Evolutionary conservation across 2,329 filamentous ascomycete genomes (phyloP).

Genomic region (Acrocalymma vagum): DNA sequence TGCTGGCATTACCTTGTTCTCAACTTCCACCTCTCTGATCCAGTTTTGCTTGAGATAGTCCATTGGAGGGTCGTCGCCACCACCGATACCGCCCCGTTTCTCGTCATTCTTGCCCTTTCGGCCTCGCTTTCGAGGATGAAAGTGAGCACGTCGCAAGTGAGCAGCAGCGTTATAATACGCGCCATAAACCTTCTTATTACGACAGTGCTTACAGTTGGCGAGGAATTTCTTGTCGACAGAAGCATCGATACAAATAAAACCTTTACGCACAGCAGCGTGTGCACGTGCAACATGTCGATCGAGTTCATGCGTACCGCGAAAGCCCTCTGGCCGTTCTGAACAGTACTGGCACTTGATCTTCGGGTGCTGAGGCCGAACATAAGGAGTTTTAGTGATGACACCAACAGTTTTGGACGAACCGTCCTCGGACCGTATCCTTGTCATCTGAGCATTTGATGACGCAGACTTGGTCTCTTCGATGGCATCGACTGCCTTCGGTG

Average conservation of each 20-base stretch:
- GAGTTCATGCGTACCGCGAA: conserved; percentile 84
- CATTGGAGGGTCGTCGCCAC: conserved; percentile 69
- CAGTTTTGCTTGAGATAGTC: conserved; percentile 66
- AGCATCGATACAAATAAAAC: conserved; percentile 70
- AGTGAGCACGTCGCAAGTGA: conserved; percentile 87
- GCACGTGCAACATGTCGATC: conserved; percentile 65
- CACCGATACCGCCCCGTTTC: conserved; percentile 68
- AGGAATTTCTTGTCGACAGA: conserved; percentile 71
- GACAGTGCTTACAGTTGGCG: conserved; percentile 84
- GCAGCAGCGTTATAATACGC: conserved; percentile 96
- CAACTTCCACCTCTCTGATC: conserved; percentile 66
- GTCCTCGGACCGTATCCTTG: conserved; percentile 60
- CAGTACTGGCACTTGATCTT: conserved; percentile 78
- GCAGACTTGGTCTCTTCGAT: conserved; percentile 30
- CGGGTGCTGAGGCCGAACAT: conserved; percentile 72
- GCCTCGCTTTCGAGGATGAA: conserved; percentile 73
- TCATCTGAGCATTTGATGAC: conserved; percentile 56
- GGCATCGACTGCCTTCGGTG: conserved; percentile 49
- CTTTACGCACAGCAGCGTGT: conserved; percentile 68
- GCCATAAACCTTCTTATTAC: conserved; percentile 78
- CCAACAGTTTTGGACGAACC: conserved; percentile 64
- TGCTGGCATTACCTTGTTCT: conserved; percentile 23
- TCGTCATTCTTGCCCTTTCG: conserved; percentile 66
- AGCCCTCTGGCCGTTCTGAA: conserved; percentile 76
- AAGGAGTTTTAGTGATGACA: conserved; percentile 60